Evolutionary conservation across 1,284 basidiomycete genomes (phyloP).

Genomic region (Rugosomyces carneus): DNA sequence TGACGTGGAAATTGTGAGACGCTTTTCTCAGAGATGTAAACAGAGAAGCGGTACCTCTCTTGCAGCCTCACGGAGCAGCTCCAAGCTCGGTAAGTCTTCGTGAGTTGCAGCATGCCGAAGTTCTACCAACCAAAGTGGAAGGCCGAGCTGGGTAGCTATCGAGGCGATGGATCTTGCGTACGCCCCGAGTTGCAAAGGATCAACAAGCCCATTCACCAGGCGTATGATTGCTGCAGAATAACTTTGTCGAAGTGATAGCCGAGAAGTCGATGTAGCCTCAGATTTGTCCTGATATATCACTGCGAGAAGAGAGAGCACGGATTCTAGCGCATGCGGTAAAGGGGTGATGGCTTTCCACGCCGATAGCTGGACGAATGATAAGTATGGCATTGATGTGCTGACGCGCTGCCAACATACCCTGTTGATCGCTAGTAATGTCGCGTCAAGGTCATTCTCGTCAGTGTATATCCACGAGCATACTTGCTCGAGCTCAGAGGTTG

Average conservation of each 20-base stretch:
- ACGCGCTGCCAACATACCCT: constrained; percentile 45
- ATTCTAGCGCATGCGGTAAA: constrained; percentile 71
- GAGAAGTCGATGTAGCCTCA: constrained; percentile 21
- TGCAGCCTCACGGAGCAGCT: constrained; percentile 72
- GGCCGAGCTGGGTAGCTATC: constrained; percentile 80
- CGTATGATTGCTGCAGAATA: constrained; percentile 79
- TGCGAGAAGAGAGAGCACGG: constrained; percentile 61
- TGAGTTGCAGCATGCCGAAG: constrained; percentile 94
- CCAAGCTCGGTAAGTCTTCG: constrained; percentile 87
- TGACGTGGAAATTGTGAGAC: constrained; percentile 23
- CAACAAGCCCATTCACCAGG: constrained; percentile 92
- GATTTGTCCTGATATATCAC: constrained; percentile 50
- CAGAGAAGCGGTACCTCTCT: constrained; percentile 46
- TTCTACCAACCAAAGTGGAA: constrained; percentile 91
- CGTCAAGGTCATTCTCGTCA: constrained; percentile 52
- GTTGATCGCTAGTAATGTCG: constrained; percentile 61
- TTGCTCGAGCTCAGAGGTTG: constrained; percentile 69
- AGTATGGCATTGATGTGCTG: constrained; percentile 1
- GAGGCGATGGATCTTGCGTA: constrained; percentile 89
- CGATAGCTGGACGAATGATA: constrained; percentile 46
- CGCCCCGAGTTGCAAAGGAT: constrained; percentile 83
- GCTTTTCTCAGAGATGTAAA: not conserved
- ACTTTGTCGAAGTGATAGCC: constrained; percentile 52
- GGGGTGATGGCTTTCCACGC: constrained; percentile 70
- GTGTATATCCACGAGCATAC: constrained; percentile 78